Conservation (phyloP, 2,329 filamentous ascomycete species). For the Acarospora socialis region DNA sequence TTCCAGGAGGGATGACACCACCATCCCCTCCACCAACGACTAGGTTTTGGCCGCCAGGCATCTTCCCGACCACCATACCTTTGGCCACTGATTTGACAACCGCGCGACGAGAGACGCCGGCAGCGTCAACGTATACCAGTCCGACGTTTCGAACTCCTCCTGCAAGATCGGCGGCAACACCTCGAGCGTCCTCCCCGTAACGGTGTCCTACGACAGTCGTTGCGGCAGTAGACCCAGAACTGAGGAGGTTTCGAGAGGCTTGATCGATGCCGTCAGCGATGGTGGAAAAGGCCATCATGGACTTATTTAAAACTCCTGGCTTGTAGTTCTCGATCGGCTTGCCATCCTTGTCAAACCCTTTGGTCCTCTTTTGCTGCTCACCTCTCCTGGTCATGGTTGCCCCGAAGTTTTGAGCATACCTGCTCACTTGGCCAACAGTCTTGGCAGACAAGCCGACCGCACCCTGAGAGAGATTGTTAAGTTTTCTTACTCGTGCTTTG, state of each 20-base stretch:
- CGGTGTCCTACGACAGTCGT: conserved; percentile 77
- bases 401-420: conserved; percentile 79
- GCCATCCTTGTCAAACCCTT: conserved; percentile 54
- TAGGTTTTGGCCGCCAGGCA: conserved; percentile 34
- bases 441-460: conserved; percentile 71
- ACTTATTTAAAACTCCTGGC: conserved; percentile 87
- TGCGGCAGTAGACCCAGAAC: conserved; percentile 60
- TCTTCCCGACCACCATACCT: conserved; percentile 28
- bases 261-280: conserved; percentile 88
- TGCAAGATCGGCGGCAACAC: conserved; percentile 59
- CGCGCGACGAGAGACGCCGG: conserved; percentile 76
- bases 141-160: conserved; percentile 92
- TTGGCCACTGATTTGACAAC: conserved; percentile 51
- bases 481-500: conserved; percentile 71
- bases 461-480: conserved; percentile 69
- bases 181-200: conserved; percentile 74
- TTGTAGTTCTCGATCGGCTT: conserved; percentile 55
- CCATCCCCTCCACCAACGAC: conserved; percentile 34
- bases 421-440: conserved; percentile 71
- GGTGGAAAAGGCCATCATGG: conserved; percentile 89
- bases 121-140: conserved; percentile 91
- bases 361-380: conserved; percentile 33
- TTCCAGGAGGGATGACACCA: conserved; percentile 21
- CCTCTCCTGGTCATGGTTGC: conserved; percentile 56
- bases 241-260: conserved; percentile 63